Base-by-base conservation (phyloP, 179 eudicot species). In the Pouteria campechiana region DNA sequence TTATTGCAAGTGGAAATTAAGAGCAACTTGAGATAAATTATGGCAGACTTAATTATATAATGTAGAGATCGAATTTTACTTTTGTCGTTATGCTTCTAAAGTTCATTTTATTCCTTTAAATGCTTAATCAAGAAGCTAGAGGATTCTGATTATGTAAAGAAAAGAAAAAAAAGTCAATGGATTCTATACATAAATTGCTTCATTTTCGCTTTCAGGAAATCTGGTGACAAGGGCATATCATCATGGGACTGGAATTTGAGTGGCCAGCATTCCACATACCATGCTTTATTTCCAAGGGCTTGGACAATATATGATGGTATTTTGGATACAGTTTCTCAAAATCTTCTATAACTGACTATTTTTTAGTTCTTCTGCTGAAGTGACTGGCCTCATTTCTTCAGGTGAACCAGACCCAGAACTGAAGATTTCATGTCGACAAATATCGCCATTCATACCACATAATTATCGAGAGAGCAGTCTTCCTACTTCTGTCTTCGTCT, bases 401-500 rank as follows among this genome's bases (percentile, higher is more conserved):
- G 98, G 98, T 67, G 95, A 90, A 67, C 98, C 98, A 52, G 98
- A 90, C 52, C 98, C 98, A 23, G 96, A 90, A 52, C 73, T 90
- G 46, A 90, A 90, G 68, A 60, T 90, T 28, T 90, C 98, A 27
- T 90, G 98, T 69, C 90, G 98, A 30, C 98, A 87, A 73, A 79
- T 87, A 68, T 90, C 98, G 17, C 98, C 98, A 31, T 90, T 90
- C 49, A 74, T 90, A 67, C 98, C 98, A 37, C 96, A 82, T 63
- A 80, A 90, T 60, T 90, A 90, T 41, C 72, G 70, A 55, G 98
- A 90, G 49, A 90, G 96, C 70, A 90, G 98, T 65, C 98, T 90
- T 50, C 98, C 98, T 32, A 51, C 92, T 38, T 65, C 96, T 34
- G 98, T 90, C 36, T 90, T 90, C 72, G 96, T 90, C 46, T 90